Base-by-base conservation (phyloP, 164 flowering plant species). In the Tetracentron sinense region DNA sequence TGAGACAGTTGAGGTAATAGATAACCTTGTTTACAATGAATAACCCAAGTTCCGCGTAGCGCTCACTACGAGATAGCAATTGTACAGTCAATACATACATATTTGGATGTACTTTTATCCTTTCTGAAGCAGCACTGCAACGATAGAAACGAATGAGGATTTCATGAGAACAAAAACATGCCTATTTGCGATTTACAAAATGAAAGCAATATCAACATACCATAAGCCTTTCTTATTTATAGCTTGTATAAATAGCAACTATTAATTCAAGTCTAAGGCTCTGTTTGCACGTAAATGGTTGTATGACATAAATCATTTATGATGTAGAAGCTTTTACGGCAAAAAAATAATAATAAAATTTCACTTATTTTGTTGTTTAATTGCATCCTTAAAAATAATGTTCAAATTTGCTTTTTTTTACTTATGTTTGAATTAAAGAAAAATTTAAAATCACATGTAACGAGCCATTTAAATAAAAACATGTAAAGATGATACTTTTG, bases 1-100 rank as follows among this genome's bases (percentile, higher is more conserved):
- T 0, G 21, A 8, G 20, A 12, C 26, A 69, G 21, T 22, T 54
- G 49, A 50, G 65, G 17, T 38, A 33, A 33, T 15, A 38, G 8
- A 21, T 26, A 31, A 93, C 98, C 98, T 94, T 94, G 76, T 89
- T 84, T 47, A 78, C 69, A 72, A 91, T 58, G 60, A 86, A 92
- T 66, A 81, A 60, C 60, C 83, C 89, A 19, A 94, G 86, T 75
- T 94, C 96, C 28, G 85, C 82, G 77, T 73, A 85, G 51, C 83
- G 82, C 66, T 84, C 92, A 63, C 77, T 78, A 65, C 89, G 92
- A 22, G 89, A 85, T 47, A 94, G 84, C 49, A 91, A 68, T 75
- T 85, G 96, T 42, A 85, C 59, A 15, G 74, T 81, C 84, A 94
- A 70, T 25, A 86, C 90, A 78, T 89, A 82, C 7, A 85, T 58